These are phyloP conservation scores for Ophiostoma novo-ulmi DNA, from an alignment of 2,329 filamentous ascomycete species.

Conservation along the genomic window DNA sequence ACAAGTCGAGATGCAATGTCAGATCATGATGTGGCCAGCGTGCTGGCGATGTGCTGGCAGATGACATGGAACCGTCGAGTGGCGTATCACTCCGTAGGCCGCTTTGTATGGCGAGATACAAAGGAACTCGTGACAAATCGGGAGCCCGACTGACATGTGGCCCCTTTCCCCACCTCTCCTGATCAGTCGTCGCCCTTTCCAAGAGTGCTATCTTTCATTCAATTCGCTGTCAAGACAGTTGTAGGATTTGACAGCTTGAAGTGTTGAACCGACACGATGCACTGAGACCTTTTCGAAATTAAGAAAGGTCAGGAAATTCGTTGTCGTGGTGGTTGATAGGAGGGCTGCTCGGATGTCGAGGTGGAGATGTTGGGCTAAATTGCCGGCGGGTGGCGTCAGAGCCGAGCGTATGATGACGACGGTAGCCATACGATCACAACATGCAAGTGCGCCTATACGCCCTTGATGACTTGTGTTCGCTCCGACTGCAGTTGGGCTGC, in stretches of 20 bases:
- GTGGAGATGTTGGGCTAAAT: neutral
- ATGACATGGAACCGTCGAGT: neutral
- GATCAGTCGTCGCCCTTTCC: neutral
- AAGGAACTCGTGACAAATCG: conserved; percentile 7
- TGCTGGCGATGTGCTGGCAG: neutral
- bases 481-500: conserved; percentile 87
- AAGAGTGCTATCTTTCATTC: neutral
- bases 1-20: conserved; percentile 10
- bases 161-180: conserved; percentile 8
- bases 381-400: conserved; percentile 8
- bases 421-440: conserved; percentile 2
- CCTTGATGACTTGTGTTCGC: conserved; percentile 89
- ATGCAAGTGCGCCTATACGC: conserved; percentile 54
- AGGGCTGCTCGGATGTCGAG: neutral
- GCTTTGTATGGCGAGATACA: neutral
- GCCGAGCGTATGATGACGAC: conserved; percentile 9
- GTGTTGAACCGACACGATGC: neutral
- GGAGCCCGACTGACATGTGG: conserved; percentile 6
- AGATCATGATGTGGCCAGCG: neutral
- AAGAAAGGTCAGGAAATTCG: neutral
- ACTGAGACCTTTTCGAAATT: neutral
- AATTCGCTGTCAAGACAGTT: neutral
- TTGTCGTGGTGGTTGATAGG: neutral
- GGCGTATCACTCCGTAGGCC: neutral
- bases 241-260: neutral